phyloP scores from a whole-genome alignment of 345 rosid genomes.

The Turritis glabra region DNA sequence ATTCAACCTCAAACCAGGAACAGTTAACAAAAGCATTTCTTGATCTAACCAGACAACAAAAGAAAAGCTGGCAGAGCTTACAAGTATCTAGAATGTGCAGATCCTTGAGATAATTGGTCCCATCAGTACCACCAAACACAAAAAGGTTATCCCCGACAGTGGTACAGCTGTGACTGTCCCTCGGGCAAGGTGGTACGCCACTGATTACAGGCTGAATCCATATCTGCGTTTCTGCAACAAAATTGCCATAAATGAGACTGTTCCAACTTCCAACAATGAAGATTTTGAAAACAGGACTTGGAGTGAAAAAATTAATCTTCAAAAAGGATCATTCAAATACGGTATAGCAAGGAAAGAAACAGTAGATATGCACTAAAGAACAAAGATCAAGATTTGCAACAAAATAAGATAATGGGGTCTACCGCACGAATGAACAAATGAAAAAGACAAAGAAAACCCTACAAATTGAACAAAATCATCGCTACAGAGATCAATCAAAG shows the following conservation, averaged over 20 bases:
- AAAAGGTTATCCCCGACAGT: constrained; percentile 68
- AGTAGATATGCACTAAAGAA: background rate
- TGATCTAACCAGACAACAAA: background rate
- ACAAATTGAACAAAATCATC: background rate
- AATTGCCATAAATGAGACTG: constrained; percentile 14
- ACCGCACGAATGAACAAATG: constrained; percentile 18
- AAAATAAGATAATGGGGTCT: constrained; percentile 27
- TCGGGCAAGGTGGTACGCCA: constrained; percentile 73
- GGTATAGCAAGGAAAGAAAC: background rate
- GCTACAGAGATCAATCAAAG: constrained; percentile 24
- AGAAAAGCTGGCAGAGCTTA: constrained; percentile 43
- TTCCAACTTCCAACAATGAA: no score
- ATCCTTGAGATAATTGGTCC: constrained; percentile 73
- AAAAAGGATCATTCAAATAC: background rate
- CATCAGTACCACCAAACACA: constrained; percentile 98
- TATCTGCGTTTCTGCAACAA: constrained; percentile 59
- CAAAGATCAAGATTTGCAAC: constrained; percentile 5
- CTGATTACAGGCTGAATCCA: constrained; percentile 76
- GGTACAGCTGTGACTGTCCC: constrained; percentile 95
- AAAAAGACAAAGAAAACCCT: background rate
- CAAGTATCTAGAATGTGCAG: constrained; percentile 81
- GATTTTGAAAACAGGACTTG: background rate
- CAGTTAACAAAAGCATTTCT: constrained; percentile 8
- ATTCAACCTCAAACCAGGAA: background rate
- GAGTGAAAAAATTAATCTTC: background rate